These are phyloP conservation scores for Clarireedia hainanense DNA, from an alignment of 2,329 filamentous ascomycete species.

Conservation along the genomic window DNA sequence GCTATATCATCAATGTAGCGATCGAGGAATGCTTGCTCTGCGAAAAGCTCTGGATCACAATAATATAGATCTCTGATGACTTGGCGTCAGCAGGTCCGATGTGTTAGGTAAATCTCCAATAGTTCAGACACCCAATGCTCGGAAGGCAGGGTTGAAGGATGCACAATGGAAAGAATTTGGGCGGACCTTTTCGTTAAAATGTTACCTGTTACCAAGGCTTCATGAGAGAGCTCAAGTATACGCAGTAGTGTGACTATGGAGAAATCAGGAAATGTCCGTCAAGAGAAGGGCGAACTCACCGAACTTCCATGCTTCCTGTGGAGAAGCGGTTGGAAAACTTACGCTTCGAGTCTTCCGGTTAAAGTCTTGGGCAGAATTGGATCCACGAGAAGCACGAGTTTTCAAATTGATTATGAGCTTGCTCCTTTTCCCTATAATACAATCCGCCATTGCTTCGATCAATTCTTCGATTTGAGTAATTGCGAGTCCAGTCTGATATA, in stretches of 20 bases:
- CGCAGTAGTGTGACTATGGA: slow-evolving; percentile 45
- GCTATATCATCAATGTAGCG: slow-evolving; percentile 67
- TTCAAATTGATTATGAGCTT: slow-evolving; percentile 37
- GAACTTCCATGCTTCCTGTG: slow-evolving; percentile 44
- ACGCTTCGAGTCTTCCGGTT: slow-evolving; percentile 9
- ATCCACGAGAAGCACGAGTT: not conserved
- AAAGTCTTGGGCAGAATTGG: not conserved
- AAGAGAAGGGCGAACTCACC: slow-evolving; percentile 32
- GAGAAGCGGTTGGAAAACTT: slow-evolving; percentile 41
- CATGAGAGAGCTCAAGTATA: slow-evolving; percentile 52
- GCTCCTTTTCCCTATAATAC: slow-evolving; percentile 36
- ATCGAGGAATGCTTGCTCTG: slow-evolving; percentile 61
- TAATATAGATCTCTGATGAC: slow-evolving; percentile 69
- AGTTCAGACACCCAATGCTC: not conserved
- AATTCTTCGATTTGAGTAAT: slow-evolving; percentile 49
- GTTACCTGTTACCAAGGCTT: slow-evolving; percentile 46
- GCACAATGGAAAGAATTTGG: not conserved
- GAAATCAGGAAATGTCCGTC: slow-evolving; percentile 7
- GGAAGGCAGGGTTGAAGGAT: not conserved
- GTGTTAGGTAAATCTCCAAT: not conserved
- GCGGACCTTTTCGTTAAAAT: slow-evolving; percentile 54
- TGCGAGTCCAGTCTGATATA: slow-evolving; percentile 28
- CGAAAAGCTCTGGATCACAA: slow-evolving; percentile 64
- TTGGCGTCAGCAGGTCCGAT: not conserved
- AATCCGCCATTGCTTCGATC: slow-evolving; percentile 43